phyloP scores from a whole-genome alignment of 129 eudicot genomes.

The Chrysanthemum makinoi region DNA sequence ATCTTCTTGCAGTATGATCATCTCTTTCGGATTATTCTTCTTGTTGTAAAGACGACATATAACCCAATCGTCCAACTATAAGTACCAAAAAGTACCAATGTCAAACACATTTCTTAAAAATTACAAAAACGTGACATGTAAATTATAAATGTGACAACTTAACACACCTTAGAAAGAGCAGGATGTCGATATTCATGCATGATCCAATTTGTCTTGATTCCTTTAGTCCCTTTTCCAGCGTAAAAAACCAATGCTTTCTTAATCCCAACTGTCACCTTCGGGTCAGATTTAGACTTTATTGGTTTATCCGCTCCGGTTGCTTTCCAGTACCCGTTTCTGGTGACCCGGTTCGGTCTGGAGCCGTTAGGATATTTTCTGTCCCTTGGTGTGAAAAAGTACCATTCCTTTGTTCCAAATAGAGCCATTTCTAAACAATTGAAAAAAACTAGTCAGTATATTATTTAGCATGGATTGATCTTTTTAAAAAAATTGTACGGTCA shows the following conservation, averaged over 20 bases:
- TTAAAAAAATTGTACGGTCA: no score
- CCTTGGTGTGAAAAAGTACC: slow-evolving; percentile 43
- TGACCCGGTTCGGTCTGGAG: slow-evolving; percentile 31
- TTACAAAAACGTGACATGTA: no score
- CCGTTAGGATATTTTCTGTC: slow-evolving; percentile 39
- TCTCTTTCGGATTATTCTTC: slow-evolving; percentile 31
- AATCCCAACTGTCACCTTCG: slow-evolving; percentile 14
- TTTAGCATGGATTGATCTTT: no score
- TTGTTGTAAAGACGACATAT: slow-evolving; percentile 38
- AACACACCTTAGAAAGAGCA: slow-evolving; percentile 14
- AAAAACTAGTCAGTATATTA: background rate
- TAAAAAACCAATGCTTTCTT: slow-evolving; percentile 36
- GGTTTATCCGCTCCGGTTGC: slow-evolving; percentile 42
- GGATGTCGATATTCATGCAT: slow-evolving; percentile 37
- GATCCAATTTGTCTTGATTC: slow-evolving; percentile 38
- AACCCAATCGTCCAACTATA: slow-evolving; percentile 43
- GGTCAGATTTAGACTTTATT: slow-evolving; percentile 15
- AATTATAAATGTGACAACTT: background rate
- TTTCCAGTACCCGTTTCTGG: slow-evolving; percentile 40
- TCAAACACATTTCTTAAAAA: no score
- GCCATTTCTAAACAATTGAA: slow-evolving; percentile 23
- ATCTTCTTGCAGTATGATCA: slow-evolving; percentile 3
- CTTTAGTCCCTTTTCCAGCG: slow-evolving; percentile 29
- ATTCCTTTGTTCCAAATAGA: slow-evolving; percentile 34
- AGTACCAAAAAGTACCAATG: background rate